Evolutionary conservation across 2,329 filamentous ascomycete genomes (phyloP).

Genomic region (Arachnomyces sp.): DNA sequence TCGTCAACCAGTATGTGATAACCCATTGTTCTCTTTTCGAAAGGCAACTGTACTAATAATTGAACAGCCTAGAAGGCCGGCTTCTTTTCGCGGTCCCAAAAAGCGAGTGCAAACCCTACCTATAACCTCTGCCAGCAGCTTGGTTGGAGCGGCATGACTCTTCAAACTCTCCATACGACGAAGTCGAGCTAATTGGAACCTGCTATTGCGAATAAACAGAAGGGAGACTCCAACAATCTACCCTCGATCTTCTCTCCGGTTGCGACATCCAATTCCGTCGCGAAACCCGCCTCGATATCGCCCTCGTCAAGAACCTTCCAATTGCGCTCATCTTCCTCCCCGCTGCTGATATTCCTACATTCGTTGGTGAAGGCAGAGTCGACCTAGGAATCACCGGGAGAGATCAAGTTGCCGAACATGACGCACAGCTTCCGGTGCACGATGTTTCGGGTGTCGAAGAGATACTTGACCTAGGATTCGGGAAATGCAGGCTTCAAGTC

Average conservation of each 20-base stretch:
- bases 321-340: slow-evolving; percentile 96
- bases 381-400: slow-evolving; percentile 91
- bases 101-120: slow-evolving; percentile 55
- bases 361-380: slow-evolving; percentile 88
- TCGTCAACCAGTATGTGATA: slow-evolving; percentile 49
- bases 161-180: not conserved
- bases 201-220: slow-evolving; percentile 46
- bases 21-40: slow-evolving; percentile 7
- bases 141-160: slow-evolving; percentile 5
- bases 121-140: slow-evolving; percentile 9
- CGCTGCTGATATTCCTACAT: slow-evolving; percentile 93
- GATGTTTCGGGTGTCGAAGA: slow-evolving; percentile 63
- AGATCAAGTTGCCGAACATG: slow-evolving; percentile 89
- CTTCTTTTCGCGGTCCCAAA: slow-evolving; percentile 97
- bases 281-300: slow-evolving; percentile 91
- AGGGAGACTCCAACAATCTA: slow-evolving; percentile 82
- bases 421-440: slow-evolving; percentile 44
- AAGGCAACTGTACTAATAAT: slow-evolving; percentile 5
- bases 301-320: slow-evolving; percentile 91
- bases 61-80: slow-evolving; percentile 72
- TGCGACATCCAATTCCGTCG: slow-evolving; percentile 95
- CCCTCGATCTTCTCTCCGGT: slow-evolving; percentile 83
- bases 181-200: not conserved
- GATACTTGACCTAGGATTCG: slow-evolving; percentile 84
- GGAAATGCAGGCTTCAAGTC: slow-evolving; percentile 87